These are phyloP conservation scores for Iris macrosiphon DNA, from an alignment of 106 monocot genomes.

Conservation along the genomic window DNA sequence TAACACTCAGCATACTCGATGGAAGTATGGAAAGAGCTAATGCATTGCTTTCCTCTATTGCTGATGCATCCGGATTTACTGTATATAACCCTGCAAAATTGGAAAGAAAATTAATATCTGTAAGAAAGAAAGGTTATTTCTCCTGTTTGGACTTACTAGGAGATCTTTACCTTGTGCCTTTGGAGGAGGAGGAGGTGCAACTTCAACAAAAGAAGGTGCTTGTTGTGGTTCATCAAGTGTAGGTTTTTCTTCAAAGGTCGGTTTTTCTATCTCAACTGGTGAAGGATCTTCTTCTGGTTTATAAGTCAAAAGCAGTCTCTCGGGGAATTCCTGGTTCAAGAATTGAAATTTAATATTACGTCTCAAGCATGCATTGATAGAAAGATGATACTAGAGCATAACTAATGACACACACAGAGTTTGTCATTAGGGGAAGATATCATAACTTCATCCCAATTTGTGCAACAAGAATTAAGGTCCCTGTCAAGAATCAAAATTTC, in stretches of 20 bases:
- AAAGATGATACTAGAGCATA: too few species aligned
- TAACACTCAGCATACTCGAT: conserved; percentile 35
- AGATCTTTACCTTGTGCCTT: conserved; percentile 56
- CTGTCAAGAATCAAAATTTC: too few species aligned
- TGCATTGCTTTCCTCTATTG: conserved; percentile 84
- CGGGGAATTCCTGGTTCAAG: conserved; percentile 71
- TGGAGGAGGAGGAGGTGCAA: conserved; percentile 16
- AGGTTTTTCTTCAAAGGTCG: conserved; percentile 27
- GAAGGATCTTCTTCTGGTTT: conserved; percentile 58
- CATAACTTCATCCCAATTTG: too few species aligned
- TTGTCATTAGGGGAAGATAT: too few species aligned
- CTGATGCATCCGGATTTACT: conserved; percentile 50
- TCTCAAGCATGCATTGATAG: background rate
- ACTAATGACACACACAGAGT: background rate
- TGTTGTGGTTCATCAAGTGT: conserved; percentile 24
- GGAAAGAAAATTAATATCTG: background rate
- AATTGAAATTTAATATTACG: conserved; percentile 1
- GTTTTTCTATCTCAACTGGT: conserved; percentile 32
- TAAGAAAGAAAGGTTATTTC: background rate
- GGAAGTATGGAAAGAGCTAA: conserved; percentile 90
- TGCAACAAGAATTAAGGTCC: background rate
- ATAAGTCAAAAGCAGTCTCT: conserved; percentile 93
- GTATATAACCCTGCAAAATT: conserved; percentile 62
- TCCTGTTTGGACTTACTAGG: conserved; percentile 31
- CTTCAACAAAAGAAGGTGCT: conserved; percentile 24